Percentiles rank a stretch among this genome's conserved stretches.
phyloP scores from a whole-genome alignment of 441 rosid genomes.

The Codiaeum variegatum region DNA sequence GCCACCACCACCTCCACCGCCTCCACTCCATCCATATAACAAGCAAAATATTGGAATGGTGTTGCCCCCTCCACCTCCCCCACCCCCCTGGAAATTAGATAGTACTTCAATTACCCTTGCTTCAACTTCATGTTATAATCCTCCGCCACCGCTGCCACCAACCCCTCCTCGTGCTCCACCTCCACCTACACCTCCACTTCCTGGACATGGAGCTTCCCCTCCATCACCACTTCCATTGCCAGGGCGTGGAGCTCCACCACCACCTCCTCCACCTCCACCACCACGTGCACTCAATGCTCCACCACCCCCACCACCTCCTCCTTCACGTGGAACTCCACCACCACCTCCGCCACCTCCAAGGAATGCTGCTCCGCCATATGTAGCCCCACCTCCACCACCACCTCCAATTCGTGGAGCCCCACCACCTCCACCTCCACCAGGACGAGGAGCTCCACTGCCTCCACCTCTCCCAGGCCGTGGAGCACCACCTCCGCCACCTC shows the following conservation, averaged over 20 bases:
- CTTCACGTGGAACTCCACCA: conserved; percentile 10
- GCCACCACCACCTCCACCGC: conserved; percentile 16
- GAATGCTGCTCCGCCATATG: conserved; percentile 21
- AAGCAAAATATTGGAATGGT: conserved; percentile 27
- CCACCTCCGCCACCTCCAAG: conserved; percentile 34
- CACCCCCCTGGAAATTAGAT: conserved; percentile 44
- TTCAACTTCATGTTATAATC: conserved; percentile 20
- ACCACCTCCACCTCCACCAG: conserved; percentile 26
- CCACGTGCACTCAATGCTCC: not conserved
- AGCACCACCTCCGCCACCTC: conserved; percentile 43
- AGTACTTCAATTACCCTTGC: conserved; percentile 26
- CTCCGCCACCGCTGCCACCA: conserved; percentile 16
- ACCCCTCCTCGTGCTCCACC: conserved; percentile 9
- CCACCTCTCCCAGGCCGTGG: conserved; percentile 38
- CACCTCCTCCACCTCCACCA: not conserved
- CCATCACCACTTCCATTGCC: conserved; percentile 18
- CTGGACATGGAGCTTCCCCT: conserved; percentile 14
- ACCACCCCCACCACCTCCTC: conserved; percentile 3
- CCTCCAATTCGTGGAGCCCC: conserved; percentile 30
- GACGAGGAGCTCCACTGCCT: conserved; percentile 26
- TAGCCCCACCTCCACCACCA: conserved; percentile 41
- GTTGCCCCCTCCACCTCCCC: conserved; percentile 33
- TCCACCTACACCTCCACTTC: conserved; percentile 25
- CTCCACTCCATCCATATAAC: conserved; percentile 24
- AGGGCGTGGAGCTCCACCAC: not conserved